Evolutionary conservation across 768 basidiomycete species (phyloP), one percentile per base, ranked within the genome.

Genomic region (Pseudohyphozyma bogoriensis): DNA sequence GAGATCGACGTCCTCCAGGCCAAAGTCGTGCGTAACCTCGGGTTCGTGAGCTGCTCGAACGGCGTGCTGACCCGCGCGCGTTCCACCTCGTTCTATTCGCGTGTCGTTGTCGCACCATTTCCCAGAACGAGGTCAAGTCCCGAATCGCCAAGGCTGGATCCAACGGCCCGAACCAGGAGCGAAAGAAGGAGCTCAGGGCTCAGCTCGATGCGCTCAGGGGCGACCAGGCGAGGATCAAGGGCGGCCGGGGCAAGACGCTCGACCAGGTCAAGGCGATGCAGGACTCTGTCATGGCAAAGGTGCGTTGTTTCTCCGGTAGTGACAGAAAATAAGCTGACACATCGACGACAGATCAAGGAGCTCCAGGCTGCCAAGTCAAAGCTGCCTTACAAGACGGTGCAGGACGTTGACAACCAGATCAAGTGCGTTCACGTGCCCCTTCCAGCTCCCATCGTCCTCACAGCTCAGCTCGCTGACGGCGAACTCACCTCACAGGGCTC

Each of bases 321-420:
- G 31, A 1, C 7, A 1, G 22, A 16, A 13, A 3, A 3, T 16
- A 7, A 9, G 35, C 5, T 15, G 12, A 13, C 29, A 7, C 29
- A n/a, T 28, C 16, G 45, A 40, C 31, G 18, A 59, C 61, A 93
- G 89, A 80, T 84, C 69, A 90, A 91, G 75, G 90, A 89, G 70
- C 78, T 95, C 63, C 85, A 95, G 72, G 79, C 85, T 51, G 79
- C 86, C 9, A 85, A 84, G 73, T 77, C 80, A 32, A 97, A 93
- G 75, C 78, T 80, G 1, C 76, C 81, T 20, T 95, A 81, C 77
- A 91, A 86, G 77, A 83, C 81, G 24, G 83, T 85, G 40, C 83
- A 79, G 18, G 95, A 99, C 56, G 82, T 95, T 47, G 92, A 99
- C 70, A 79, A 81, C 42, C 87, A 85, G 63, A 84, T 96, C 75